Evolutionary conservation across 2,329 filamentous ascomycete species (phyloP).

Genomic region (Fonsecaea pedrosoi): DNA sequence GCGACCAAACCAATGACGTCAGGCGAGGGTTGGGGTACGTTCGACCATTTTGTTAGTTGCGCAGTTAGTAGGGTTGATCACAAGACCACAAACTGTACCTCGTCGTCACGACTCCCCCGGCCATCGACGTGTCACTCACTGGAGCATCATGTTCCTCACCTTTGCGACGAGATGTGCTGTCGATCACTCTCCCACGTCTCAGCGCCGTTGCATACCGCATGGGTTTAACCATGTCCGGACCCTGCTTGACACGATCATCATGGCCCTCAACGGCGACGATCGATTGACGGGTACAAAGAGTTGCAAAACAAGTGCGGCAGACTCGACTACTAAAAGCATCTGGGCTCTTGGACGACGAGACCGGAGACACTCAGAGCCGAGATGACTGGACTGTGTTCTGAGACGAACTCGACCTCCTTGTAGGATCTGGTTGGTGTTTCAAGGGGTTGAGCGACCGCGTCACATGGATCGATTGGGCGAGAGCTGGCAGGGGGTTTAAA

Average conservation of each 20-base stretch:
- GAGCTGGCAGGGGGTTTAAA: background rate
- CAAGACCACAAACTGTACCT: background rate
- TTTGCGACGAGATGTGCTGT: too few species aligned
- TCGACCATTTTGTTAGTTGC: background rate
- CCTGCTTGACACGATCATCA: too few species aligned
- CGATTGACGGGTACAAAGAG: too few species aligned
- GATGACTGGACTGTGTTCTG: background rate
- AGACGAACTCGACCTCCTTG: slow-evolving; percentile 2
- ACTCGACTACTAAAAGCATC: background rate
- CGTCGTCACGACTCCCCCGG: too few species aligned
- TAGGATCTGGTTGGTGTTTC: background rate
- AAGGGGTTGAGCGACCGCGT: background rate
- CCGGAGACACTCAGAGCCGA: background rate
- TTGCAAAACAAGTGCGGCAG: background rate
- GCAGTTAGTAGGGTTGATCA: background rate
- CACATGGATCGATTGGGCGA: background rate
- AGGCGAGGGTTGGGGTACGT: background rate
- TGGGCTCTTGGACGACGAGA: background rate
- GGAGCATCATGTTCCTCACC: too few species aligned
- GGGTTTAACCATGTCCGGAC: too few species aligned
- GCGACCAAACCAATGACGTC: too few species aligned
- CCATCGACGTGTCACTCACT: background rate
- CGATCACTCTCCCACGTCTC: too few species aligned
- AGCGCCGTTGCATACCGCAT: too few species aligned
- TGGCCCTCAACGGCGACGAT: too few species aligned